Evolutionary conservation across 2,329 filamentous ascomycete genomes (phyloP).

Genomic region (Apiospora rasikravindrae): DNA sequence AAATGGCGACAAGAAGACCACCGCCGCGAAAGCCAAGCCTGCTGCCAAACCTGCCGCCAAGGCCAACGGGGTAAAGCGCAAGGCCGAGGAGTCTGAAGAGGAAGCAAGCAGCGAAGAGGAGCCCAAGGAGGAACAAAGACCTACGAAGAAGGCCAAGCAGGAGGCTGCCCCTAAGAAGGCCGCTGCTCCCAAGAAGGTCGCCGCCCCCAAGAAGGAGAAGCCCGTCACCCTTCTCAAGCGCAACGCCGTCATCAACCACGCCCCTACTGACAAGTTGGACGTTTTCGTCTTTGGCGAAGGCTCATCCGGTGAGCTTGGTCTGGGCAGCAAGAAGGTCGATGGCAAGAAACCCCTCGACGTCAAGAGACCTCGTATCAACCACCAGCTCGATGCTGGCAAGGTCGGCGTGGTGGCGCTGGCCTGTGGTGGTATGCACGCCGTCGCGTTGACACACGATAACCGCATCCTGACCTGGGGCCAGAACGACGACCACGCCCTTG

Average conservation of each 20-base stretch:
- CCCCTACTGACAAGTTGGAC: slow-evolving; percentile 34
- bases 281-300: slow-evolving; percentile 64
- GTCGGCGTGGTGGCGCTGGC: slow-evolving; percentile 69
- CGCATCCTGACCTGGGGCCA: slow-evolving; percentile 80
- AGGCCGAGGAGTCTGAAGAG: slow-evolving; percentile 23
- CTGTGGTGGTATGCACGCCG: slow-evolving; percentile 72
- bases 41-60: slow-evolving; percentile 26
- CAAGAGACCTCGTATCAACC: slow-evolving; percentile 71
- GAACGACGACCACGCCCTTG: slow-evolving; percentile 76
- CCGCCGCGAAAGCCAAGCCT: slow-evolving; percentile 22
- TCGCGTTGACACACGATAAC: slow-evolving; percentile 72
- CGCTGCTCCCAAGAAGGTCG: slow-evolving; percentile 31
- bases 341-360: slow-evolving; percentile 62
- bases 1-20: slow-evolving; percentile 22
- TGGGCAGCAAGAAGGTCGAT: slow-evolving; percentile 64
- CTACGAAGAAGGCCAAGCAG: slow-evolving; percentile 26
- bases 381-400: slow-evolving; percentile 56
- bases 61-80: slow-evolving; percentile 22
- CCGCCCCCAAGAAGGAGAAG: slow-evolving; percentile 31
- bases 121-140: slow-evolving; percentile 12
- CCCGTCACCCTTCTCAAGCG: slow-evolving; percentile 34
- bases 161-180: slow-evolving; percentile 24
- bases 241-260: slow-evolving; percentile 30
- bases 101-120: slow-evolving; percentile 20
- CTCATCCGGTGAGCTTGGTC: slow-evolving; percentile 67